These are phyloP conservation scores for Fusarium begoniae DNA, from an alignment of 2,329 filamentous ascomycete species.

Conservation along the genomic window DNA sequence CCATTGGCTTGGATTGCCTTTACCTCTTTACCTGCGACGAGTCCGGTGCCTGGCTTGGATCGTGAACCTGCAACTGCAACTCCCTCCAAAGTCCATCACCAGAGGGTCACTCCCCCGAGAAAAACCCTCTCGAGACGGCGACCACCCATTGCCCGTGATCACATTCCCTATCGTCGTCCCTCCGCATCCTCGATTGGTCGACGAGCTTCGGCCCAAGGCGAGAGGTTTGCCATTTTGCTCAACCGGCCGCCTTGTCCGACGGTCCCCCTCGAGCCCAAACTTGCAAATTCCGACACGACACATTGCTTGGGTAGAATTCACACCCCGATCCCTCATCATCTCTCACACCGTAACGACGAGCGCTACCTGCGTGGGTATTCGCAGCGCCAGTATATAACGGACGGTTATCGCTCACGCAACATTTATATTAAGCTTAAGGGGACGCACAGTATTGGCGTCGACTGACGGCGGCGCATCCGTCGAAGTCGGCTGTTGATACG, in stretches of 20 bases:
- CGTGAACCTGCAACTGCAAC: conserved; percentile 44
- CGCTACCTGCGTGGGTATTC: conserved; percentile 27
- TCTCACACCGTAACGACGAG: conserved; percentile 9
- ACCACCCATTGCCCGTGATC: conserved; percentile 35
- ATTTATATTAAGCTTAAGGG: conserved; percentile 32
- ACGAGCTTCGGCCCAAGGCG: conserved; percentile 29
- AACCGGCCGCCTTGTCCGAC: conserved; percentile 26
- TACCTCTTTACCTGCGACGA: conserved; percentile 34
- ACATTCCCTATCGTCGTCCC: conserved; percentile 9
- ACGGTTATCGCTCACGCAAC: conserved; percentile 21
- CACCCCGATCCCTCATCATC: conserved; percentile 18
- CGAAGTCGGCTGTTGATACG: conserved; percentile 43
- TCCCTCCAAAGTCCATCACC: conserved; percentile 35
- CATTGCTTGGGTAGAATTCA: conserved; percentile 30
- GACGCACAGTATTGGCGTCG: conserved; percentile 39
- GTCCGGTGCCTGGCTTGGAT: conserved; percentile 37
- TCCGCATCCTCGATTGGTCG: conserved; percentile 19
- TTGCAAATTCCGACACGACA: conserved; percentile 35
- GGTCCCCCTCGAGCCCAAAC: conserved; percentile 32
- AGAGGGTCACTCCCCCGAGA: conserved; percentile 25
- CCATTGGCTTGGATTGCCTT: conserved; percentile 25
- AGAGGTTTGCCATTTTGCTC: conserved; percentile 29
- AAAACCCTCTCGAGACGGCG: conserved; percentile 30
- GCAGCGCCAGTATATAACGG: conserved; percentile 18
- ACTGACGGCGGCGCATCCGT: conserved; percentile 48